Conservation (phyloP, 192 early-diverging fungal species). For the Backusella morwellensis region DNA sequence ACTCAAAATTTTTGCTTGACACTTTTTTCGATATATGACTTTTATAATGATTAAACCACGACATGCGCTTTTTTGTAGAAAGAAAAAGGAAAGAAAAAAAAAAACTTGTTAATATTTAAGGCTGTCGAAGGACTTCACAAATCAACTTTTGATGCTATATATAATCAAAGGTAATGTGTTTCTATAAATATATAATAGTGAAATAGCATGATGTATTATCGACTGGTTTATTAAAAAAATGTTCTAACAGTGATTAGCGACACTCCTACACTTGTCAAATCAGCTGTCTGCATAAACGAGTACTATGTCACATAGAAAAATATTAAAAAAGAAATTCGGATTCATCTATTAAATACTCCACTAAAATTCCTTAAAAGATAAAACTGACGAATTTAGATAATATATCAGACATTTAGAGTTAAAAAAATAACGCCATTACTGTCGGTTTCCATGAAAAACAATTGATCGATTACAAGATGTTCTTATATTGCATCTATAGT, state of each 20-base stretch:
- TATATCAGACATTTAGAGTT: background rate
- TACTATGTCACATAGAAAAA: background rate
- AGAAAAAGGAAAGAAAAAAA: background rate
- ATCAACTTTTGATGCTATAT: too few species aligned
- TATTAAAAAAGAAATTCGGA: background rate
- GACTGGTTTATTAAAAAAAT: background rate
- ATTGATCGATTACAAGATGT: background rate
- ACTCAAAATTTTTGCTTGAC: background rate
- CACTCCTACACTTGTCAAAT: background rate
- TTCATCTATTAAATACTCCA: background rate
- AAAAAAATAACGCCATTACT: background rate
- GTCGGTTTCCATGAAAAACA: background rate
- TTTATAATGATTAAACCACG: background rate
- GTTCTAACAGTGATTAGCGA: background rate
- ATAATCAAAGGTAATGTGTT: too few species aligned
- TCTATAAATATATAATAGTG: too few species aligned
- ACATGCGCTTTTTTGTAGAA: background rate
- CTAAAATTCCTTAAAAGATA: background rate
- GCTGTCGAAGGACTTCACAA: too few species aligned
- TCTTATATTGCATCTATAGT: background rate
- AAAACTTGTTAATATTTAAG: background rate
- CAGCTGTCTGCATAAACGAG: background rate
- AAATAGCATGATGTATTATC: too few species aligned
- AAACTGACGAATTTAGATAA: background rate
- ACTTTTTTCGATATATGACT: background rate